phyloP scores from a whole-genome alignment of 2,329 filamentous ascomycete species.

The Colletotrichum viniferum region DNA sequence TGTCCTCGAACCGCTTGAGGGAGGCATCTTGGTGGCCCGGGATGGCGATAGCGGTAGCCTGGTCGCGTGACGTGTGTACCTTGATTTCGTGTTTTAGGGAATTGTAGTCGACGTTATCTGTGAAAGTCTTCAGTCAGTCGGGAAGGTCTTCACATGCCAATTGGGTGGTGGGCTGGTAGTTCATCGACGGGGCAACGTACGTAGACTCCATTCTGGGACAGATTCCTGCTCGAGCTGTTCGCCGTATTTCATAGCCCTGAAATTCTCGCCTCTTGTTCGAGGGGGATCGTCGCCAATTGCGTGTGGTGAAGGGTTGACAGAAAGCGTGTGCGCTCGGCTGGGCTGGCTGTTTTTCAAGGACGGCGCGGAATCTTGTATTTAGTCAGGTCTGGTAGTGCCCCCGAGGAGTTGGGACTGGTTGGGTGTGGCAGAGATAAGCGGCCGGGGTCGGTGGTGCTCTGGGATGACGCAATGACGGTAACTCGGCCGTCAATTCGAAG shows the following conservation, averaged over 20 bases:
- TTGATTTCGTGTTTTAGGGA: slow-evolving; percentile 87
- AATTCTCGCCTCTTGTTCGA: neutral
- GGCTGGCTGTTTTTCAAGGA: neutral
- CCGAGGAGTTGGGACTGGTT: neutral
- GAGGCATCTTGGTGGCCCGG: slow-evolving; percentile 69
- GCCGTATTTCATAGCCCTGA: slow-evolving; percentile 72
- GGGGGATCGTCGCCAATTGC: slow-evolving; percentile 11
- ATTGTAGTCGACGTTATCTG: slow-evolving; percentile 90
- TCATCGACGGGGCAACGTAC: slow-evolving; percentile 45
- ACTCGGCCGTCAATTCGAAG: slow-evolving; percentile 4
- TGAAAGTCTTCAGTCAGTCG: neutral
- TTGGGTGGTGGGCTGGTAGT: neutral
- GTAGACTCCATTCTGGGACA: slow-evolving; percentile 81
- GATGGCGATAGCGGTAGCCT: slow-evolving; percentile 73
- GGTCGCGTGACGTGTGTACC: slow-evolving; percentile 73
- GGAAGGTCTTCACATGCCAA: neutral
- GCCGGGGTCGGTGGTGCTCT: neutral
- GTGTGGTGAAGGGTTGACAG: neutral
- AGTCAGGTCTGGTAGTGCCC: neutral
- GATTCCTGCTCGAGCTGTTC: slow-evolving; percentile 75
- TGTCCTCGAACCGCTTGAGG: slow-evolving; percentile 69
- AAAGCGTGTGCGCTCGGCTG: neutral
- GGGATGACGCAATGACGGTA: slow-evolving; percentile 19
- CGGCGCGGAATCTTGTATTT: slow-evolving; percentile 14
- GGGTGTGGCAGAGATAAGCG: slow-evolving; percentile 9